Evolutionary conservation across 306 rosid species (phyloP), one percentile per base, ranked within the genome.

Genomic region (Fragaria iinumae): DNA sequence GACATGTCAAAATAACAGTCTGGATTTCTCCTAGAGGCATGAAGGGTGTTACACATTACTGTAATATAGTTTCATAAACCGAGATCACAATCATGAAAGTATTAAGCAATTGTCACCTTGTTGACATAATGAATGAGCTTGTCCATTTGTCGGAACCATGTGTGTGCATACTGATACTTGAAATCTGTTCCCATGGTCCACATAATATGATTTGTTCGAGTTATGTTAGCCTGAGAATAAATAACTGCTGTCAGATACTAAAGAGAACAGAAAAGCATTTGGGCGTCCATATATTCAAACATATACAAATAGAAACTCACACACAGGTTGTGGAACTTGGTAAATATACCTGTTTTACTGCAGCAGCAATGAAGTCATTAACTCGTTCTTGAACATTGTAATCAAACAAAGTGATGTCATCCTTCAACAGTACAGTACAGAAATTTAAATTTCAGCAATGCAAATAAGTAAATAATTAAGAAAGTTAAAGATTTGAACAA

Each of bases 121-220:
- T 95, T 95, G 75, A 95, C 97, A 57, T 95, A 95, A 82, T 95
- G 97, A 82, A 95, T 92, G 81, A 95, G 86, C 83, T 92, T 95
- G 87, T 95, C 99, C 92, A 95, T 59, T 80, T 95, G 97, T 75
- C 84, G 82, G 73, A 90, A 95, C 99, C 99, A 95, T 81, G 91
- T 84, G 39, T 83, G 81, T 9, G 99, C 96, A 71, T 90, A 92
- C 82, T 95, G 99, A 84, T 95, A 95, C 88, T 86, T 90, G 83
- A 95, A 95, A 90, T 95, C 99, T 21, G 99, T 95, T 83, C 99
- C 99, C 99, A 95, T 95, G 23, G 99, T 95, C 96, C 96, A 95
- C 99, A 95, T 95, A 83, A 95, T 68, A 80, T 92, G 99, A 83
- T 92, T 92, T 76, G 97, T 92, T 39, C 97, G 96, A 43, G 97